These are phyloP conservation scores for Orbilia oligospora DNA, from an alignment of 2,329 filamentous ascomycete species.

Conservation along the genomic window DNA sequence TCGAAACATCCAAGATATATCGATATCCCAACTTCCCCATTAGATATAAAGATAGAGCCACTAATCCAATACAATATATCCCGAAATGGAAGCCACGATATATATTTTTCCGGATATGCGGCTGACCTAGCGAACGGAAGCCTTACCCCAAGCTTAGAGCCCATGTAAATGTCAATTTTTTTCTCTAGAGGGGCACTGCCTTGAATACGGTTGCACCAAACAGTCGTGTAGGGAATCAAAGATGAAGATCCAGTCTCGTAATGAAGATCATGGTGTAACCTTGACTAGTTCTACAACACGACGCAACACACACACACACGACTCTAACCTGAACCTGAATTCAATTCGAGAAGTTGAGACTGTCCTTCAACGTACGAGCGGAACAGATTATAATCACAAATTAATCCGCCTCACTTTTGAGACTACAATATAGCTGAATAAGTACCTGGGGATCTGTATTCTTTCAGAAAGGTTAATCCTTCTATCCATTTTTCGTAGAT, in stretches of 20 bases:
- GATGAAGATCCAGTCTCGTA: not conserved
- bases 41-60: not conserved
- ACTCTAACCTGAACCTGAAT: too few species aligned
- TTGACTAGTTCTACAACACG: not conserved
- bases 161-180: too few species aligned
- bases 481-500: not conserved
- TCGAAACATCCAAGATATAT: not conserved
- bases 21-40: not conserved
- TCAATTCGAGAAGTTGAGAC: too few species aligned
- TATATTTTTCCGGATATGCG: not conserved
- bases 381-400: too few species aligned
- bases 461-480: too few species aligned
- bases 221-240: not conserved
- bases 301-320: too few species aligned
- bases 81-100: not conserved
- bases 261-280: constrained; percentile 8
- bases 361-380: too few species aligned
- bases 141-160: not conserved
- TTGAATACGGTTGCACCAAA: not conserved
- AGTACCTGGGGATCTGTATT: too few species aligned
- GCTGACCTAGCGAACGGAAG: not conserved
- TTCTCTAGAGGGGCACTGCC: too few species aligned
- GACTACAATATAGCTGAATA: too few species aligned
- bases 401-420: too few species aligned
- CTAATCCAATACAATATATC: not conserved